phyloP scores from a whole-genome alignment of 192 early-diverging fungal genomes.

The Coemansia sp. region DNA sequence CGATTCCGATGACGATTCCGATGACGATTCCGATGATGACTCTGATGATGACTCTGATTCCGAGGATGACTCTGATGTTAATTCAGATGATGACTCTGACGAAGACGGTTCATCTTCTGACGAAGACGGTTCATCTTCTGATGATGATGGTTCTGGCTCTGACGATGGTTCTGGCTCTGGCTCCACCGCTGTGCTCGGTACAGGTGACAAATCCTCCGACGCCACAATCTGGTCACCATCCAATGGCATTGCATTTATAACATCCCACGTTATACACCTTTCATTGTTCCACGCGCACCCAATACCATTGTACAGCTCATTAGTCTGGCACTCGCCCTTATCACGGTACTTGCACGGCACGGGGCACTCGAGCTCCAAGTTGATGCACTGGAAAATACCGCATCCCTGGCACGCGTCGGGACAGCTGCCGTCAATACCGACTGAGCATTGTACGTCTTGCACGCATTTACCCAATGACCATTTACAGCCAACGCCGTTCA shows the following conservation, averaged over 20 bases:
- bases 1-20: not conserved
- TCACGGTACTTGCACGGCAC: conserved; percentile 16
- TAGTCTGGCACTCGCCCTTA: conserved; percentile 16
- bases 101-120: not conserved
- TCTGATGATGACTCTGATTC: not conserved
- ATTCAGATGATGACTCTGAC: not conserved
- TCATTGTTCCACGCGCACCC: conserved; percentile 34
- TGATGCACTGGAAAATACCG: conserved; percentile 35
- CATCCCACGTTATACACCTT: conserved; percentile 25
- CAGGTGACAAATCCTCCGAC: conserved; percentile 8
- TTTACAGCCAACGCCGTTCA: conserved; percentile 41
- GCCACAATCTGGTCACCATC: conserved; percentile 3
- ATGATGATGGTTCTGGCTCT: not conserved
- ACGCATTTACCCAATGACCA: conserved; percentile 31
- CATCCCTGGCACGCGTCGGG: conserved; percentile 31
- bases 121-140: not conserved
- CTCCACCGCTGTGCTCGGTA: not conserved
- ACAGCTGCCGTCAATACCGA: conserved; percentile 18
- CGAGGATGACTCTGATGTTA: not conserved
- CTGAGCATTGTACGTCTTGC: conserved; percentile 28
- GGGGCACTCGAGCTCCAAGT: conserved; percentile 27
- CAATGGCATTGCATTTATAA: conserved; percentile 14
- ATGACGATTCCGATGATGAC: conserved; percentile 5
- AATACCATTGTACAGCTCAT: conserved; percentile 16
- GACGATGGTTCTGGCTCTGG: not conserved